A percentile compares a stretch with the other conserved stretches of the same genome.
Conservation (phyloP, 2,329 filamentous ascomycete species). For the Ophiognomonia clavigignenti-juglandacearum region DNA sequence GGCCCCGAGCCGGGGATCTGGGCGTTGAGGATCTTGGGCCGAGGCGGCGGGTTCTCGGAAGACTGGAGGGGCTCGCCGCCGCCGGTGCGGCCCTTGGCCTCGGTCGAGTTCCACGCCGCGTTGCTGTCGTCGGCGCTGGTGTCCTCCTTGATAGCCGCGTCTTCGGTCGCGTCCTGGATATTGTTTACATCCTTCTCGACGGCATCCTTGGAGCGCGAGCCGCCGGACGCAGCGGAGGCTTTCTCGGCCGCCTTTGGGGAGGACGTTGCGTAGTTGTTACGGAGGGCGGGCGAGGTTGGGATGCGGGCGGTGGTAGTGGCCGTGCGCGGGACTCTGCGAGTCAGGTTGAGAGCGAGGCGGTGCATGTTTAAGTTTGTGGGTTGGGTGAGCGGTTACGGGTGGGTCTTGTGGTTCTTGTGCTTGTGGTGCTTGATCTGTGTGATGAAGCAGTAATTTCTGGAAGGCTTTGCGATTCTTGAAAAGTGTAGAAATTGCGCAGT, state of each 20-base stretch:
- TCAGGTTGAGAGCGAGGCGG: conserved; percentile 9
- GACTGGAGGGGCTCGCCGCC: conserved; percentile 32
- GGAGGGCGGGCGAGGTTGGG: not conserved
- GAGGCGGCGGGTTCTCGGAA: conserved; percentile 30
- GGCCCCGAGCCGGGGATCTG: conserved; percentile 32
- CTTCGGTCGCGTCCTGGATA: conserved; percentile 27
- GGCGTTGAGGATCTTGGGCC: conserved; percentile 49
- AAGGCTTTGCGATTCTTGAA: too few species aligned
- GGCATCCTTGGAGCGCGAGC: conserved; percentile 32
- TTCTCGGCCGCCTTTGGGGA: conserved; percentile 21
- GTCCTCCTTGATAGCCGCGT: conserved; percentile 11
- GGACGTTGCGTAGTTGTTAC: conserved; percentile 14
- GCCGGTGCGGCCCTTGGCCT: conserved; percentile 32
- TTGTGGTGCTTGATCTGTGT: not conserved
- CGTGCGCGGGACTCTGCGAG: conserved; percentile 5
- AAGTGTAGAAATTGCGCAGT: too few species aligned
- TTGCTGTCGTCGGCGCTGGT: not conserved
- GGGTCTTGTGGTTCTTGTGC: not conserved
- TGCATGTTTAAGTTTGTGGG: conserved; percentile 11
- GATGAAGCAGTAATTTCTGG: too few species aligned
- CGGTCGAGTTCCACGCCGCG: conserved; percentile 12
- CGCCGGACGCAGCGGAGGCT: conserved; percentile 24
- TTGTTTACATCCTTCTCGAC: too few species aligned
- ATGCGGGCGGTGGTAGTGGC: not conserved
- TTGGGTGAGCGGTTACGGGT: conserved; percentile 4